These are phyloP conservation scores for Stevia rebaudiana DNA, from an alignment of 140 eudicot species.

Conservation along the genomic window DNA sequence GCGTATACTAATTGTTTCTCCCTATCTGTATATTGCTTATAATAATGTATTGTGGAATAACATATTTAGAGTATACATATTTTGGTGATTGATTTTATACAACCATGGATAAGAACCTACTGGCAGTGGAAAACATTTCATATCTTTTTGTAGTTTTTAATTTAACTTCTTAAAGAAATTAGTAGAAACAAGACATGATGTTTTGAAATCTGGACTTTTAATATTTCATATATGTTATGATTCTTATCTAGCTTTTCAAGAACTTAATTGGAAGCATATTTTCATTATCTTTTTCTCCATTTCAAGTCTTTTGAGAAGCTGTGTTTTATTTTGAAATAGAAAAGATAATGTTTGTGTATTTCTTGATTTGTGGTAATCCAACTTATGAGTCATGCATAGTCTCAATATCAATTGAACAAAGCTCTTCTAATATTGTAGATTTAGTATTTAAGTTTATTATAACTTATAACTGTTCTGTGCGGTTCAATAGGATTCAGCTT, in stretches of 20 bases:
- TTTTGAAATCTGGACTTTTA: background rate
- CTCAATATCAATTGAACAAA: background rate
- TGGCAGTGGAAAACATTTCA: no score
- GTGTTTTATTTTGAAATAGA: no score
- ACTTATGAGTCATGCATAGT: no score
- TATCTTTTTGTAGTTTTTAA: background rate
- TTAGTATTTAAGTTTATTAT: slow-evolving; percentile 1
- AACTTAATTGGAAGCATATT: background rate
- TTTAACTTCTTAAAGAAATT: background rate
- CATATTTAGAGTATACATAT: background rate
- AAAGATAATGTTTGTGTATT: no score
- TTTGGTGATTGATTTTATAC: background rate
- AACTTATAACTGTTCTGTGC: background rate
- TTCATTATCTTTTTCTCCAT: no score
- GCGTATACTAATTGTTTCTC: slow-evolving; percentile 22
- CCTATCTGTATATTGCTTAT: background rate
- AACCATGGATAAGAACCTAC: no score
- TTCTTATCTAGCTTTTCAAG: no score
- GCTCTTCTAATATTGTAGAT: background rate
- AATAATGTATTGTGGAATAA: no score
- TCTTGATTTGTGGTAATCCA: no score
- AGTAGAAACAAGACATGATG: no score
- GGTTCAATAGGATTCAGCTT: slow-evolving; percentile 61
- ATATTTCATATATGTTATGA: background rate
- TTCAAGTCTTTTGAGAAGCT: background rate